Evolutionary conservation across 192 early-diverging fungal species (phyloP).

Genomic region (Mycoemilia scoparia): DNA sequence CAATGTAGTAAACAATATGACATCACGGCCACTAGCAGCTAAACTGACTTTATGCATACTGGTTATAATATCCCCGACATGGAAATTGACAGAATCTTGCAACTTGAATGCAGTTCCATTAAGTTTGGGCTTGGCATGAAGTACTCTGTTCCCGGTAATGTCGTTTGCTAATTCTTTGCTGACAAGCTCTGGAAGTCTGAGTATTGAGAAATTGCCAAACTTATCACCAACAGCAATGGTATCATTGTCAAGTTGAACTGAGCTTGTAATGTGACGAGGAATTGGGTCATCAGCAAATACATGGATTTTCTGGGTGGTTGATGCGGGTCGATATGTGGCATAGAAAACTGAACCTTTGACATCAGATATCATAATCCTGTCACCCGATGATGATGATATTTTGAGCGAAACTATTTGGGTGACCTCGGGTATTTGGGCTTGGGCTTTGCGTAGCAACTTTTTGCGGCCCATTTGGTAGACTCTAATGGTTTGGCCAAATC

Average conservation of each 20-base stretch:
- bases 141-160: slow-evolving; percentile 61
- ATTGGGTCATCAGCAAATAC: slow-evolving; percentile 84
- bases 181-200: slow-evolving; percentile 45
- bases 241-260: slow-evolving; percentile 72
- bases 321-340: too few relatives aligned
- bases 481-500: slow-evolving; percentile 64
- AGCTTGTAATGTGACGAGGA: slow-evolving; percentile 66
- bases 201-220: slow-evolving; percentile 84
- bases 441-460: slow-evolving; percentile 79
- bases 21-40: slow-evolving; percentile 68
- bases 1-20: slow-evolving; percentile 74
- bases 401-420: too few relatives aligned
- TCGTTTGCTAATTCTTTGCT: slow-evolving; percentile 71
- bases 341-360: slow-evolving; percentile 75
- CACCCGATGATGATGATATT: too few relatives aligned
- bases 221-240: slow-evolving; percentile 88
- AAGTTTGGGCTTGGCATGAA: slow-evolving; percentile 63
- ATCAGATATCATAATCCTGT: slow-evolving; percentile 76
- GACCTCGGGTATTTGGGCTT: too few relatives aligned
- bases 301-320: slow-evolving; percentile 63
- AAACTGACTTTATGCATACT: slow-evolving; percentile 59
- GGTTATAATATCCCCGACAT: slow-evolving; percentile 75
- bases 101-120: slow-evolving; percentile 61
- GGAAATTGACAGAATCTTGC: slow-evolving; percentile 54
- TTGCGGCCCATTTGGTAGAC: slow-evolving; percentile 87